These are phyloP conservation scores for Clitoria ternatea DNA, from an alignment of 306 rosid species.

Conservation along the genomic window DNA sequence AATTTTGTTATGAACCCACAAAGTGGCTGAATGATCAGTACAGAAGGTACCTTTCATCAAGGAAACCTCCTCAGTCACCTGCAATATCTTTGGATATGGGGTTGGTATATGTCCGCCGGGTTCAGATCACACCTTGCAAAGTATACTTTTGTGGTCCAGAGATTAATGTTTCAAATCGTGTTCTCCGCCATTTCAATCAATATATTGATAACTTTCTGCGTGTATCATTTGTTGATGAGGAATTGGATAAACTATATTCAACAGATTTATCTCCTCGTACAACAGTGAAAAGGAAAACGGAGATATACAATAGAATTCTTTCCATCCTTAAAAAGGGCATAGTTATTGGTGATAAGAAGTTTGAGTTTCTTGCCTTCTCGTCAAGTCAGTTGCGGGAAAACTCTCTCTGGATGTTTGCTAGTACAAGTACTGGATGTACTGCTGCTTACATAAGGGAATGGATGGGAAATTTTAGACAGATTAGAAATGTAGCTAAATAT, in stretches of 20 bases:
- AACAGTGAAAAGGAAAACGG: constrained; percentile 43
- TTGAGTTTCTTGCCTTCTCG: constrained; percentile 86
- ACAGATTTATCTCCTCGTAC: constrained; percentile 63
- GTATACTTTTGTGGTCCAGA: constrained; percentile 76
- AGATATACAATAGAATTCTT: constrained; percentile 59
- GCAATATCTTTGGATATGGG: constrained; percentile 54
- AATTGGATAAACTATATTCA: constrained; percentile 54
- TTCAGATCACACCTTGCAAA: constrained; percentile 69
- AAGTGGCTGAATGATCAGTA: constrained; percentile 59
- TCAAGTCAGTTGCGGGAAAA: constrained; percentile 83
- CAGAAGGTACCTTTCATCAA: constrained; percentile 27
- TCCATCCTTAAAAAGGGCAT: constrained; percentile 61
- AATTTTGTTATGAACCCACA: constrained; percentile 64
- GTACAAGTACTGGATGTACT: constrained; percentile 26
- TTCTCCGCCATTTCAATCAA: constrained; percentile 44
- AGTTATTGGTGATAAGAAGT: constrained; percentile 61
- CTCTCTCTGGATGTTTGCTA: constrained; percentile 92
- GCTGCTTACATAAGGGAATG: constrained; percentile 51
- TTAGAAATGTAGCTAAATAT: constrained; percentile 84
- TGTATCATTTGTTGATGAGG: constrained; percentile 91
- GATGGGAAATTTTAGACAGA: constrained; percentile 68
- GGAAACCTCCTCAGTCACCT: constrained; percentile 41
- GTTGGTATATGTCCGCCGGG: constrained; percentile 67
- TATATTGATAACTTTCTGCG: constrained; percentile 63
- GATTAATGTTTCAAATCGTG: constrained; percentile 82